Base-by-base conservation (phyloP, 208 protist species). In the Lotmaria passim region DNA sequence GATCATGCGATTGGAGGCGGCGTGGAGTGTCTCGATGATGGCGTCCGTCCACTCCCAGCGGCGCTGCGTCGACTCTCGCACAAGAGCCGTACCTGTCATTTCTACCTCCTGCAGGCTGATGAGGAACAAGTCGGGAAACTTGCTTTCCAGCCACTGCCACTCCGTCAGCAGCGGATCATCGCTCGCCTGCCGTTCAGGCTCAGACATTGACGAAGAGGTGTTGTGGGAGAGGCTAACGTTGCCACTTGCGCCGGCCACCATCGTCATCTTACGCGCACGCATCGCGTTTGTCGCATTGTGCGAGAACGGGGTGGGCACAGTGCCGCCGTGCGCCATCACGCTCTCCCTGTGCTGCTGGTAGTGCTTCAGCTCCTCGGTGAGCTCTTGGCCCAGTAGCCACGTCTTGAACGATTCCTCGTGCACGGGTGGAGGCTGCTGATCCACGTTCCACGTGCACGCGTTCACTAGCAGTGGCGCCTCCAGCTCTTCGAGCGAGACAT, bases 61-160 rank as follows among this genome's bases (percentile, higher is more conserved):
- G 4, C 75, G 78, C 63, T 82, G 66, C 28, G 89, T 94, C n/a
- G 71, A 73, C 68, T 96, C 89, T 34, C 64, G 62, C 68, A 96
- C 79, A 6, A 96, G 75, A 24, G 87, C 91, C 26, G 84, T 67
- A 1, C 86, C 83, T 0, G 87, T 81, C 88, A 94, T 93, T 61
- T 94, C 91, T 0, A 94, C 87, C 74, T 96, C 91, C 62, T 96
- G 91, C 47, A 96, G 75, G 44, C 78, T 92, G 36, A 93, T 79
- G 30, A 93, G 64, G 21, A 96, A 47, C 47, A 96, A 21, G 52
- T 96, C 91, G 1, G 91, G 89, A 34, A 95, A 89, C 34, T 81
- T 76, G 19, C 44, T 46, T 48, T 85, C 60, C 5, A 84, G 33
- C 39, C 36, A 44, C 58, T 64, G 48, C 65, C 73, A 74, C 14